These are phyloP conservation scores for Zymoseptoria brevis DNA, from an alignment of 2,329 filamentous ascomycete genomes.

Conservation along the genomic window DNA sequence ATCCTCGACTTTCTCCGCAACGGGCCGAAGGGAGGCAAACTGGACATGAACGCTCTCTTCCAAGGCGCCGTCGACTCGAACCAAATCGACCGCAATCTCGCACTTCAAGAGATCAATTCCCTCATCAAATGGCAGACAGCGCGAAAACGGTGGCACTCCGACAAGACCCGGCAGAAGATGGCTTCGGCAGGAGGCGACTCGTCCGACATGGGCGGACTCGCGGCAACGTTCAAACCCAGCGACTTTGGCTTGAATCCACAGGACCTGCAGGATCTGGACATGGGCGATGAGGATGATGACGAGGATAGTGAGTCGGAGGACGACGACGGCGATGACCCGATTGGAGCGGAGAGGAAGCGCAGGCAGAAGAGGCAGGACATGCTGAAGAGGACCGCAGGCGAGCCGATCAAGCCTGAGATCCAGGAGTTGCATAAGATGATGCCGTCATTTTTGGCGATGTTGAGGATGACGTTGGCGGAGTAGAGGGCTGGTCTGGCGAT, in stretches of 20 bases:
- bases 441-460: constrained; percentile 29
- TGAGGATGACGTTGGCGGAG: constrained; percentile 30
- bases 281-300: constrained; percentile 55
- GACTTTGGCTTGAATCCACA: constrained; percentile 88
- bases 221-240: constrained; percentile 57
- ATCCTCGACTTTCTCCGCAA: constrained; percentile 89
- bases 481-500: constrained; percentile 3
- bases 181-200: constrained; percentile 61
- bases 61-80: constrained; percentile 64
- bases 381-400: constrained; percentile 41
- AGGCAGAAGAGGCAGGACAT: constrained; percentile 71
- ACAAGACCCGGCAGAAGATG: constrained; percentile 99
- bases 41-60: constrained; percentile 93
- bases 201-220: constrained; percentile 47
- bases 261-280: constrained; percentile 69
- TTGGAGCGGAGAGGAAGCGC: constrained; percentile 74
- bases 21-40: constrained; percentile 69
- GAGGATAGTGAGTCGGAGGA: constrained; percentile 64
- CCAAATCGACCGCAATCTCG: constrained; percentile 61
- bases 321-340: constrained; percentile 68
- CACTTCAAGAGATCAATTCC: constrained; percentile 71
- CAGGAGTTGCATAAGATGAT: constrained; percentile 29
- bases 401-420: constrained; percentile 31
- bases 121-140: constrained; percentile 92
- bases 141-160: constrained; percentile 94